phyloP scores from a whole-genome alignment of 2,329 filamentous ascomycete genomes.

The Tolypocladium nubicola region DNA sequence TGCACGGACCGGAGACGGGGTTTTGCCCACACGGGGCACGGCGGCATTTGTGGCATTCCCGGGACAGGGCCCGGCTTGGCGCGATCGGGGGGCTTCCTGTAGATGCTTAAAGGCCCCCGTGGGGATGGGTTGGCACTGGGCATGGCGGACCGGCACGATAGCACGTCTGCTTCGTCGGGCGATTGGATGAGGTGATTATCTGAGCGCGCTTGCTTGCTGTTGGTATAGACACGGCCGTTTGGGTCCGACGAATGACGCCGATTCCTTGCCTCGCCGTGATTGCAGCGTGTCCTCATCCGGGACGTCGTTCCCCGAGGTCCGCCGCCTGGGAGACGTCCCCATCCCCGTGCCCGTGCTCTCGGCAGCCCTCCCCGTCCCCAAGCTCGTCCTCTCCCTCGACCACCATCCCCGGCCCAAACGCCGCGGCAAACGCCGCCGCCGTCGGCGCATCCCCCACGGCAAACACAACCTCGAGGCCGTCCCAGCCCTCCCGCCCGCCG shows the following conservation, averaged over 20 bases:
- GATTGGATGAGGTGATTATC: background rate
- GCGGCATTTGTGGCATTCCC: background rate
- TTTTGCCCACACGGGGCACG: background rate
- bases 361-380: background rate
- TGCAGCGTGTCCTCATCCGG: background rate
- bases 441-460: constrained; percentile 3
- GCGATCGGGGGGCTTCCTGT: background rate
- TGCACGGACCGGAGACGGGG: background rate
- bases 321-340: no score
- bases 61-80: background rate
- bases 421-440: constrained; percentile 2
- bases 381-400: background rate
- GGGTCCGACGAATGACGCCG: background rate
- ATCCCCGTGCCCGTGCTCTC: background rate
- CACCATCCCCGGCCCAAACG: constrained; percentile 1
- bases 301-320: background rate
- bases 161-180: background rate
- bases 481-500: constrained; percentile 1
- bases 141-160: background rate
- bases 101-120: background rate
- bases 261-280: background rate
- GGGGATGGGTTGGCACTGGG: background rate
- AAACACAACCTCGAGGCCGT: constrained; percentile 3
- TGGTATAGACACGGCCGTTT: background rate
- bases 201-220: background rate